Base-by-base conservation (phyloP, 257 asterid species). In the Penstemon barbatus region DNA sequence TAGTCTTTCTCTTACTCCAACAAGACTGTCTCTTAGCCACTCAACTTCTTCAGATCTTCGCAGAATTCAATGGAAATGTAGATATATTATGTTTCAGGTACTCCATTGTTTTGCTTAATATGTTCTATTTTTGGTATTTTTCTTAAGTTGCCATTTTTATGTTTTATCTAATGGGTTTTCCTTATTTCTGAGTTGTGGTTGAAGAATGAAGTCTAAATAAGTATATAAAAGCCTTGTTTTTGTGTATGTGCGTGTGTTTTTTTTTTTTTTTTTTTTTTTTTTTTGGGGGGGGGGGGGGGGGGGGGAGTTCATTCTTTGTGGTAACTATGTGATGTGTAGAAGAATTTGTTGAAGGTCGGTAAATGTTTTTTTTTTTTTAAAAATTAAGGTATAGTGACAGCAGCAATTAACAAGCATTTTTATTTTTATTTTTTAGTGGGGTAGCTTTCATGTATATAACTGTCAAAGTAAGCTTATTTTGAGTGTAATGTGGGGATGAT, bases 371-470 rank as follows among this genome's bases (percentile, higher is more conserved):
- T 55, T 33, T 60, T 59, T 59, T 3, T 25, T n/a, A 7, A 67
- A 56, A 66, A 43, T 45, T 71, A 10, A 63, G 68, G 38, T 67
- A 40, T 61, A 40, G 65, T 51, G 65, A 41, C 61, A 66, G 78
- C 76, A 68, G 70, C 71, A 33, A 40, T 60, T 60, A 37, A 25
- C 33, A 25, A 61, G 66, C 70, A 44, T 66, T 74, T 62, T 45
- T 50, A 11, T 6, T 65, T 62, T 61, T 11, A 11, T 43, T 33
- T 54, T 37, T 44, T n/a, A 71, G 75, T 68, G 73, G 79, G 79
- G 82, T 71, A 80, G 63, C 77, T 79, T 79, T 82, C 84, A 12
- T 44, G 72, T 55, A 19, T 57, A 46, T 74, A 71, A 55, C 71
- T 52, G 37, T 56, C 63, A 60, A 45, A 74, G 25, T 66, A 51